phyloP scores from a whole-genome alignment of 2,329 filamentous ascomycete species.

The Cladophialophora psammophila region DNA sequence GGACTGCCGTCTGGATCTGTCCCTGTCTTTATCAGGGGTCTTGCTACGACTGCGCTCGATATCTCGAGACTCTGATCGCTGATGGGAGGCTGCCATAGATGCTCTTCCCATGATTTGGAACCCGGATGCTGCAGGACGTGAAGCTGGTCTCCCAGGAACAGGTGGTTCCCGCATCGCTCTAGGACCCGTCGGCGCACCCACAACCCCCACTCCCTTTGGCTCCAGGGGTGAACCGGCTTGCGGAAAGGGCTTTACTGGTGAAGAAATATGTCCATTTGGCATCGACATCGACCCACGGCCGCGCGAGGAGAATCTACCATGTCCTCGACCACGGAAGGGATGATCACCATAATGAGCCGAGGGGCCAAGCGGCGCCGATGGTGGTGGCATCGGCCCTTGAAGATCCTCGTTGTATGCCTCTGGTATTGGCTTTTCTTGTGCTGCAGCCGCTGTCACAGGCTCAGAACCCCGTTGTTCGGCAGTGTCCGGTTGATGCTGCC shows the following conservation, averaged over 20 bases:
- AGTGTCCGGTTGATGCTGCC: conserved; percentile 7
- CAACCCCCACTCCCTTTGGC: conserved; percentile 64
- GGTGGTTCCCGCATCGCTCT: conserved; percentile 77
- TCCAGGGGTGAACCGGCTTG: conserved; percentile 45
- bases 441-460: background rate
- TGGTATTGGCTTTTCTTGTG: conserved; percentile 36
- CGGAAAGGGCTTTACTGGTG: conserved; percentile 42
- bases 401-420: conserved; percentile 41
- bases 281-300: conserved; percentile 49
- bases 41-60: conserved; percentile 21
- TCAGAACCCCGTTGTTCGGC: conserved; percentile 10
- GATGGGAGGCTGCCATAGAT: conserved; percentile 28
- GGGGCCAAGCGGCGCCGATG: conserved; percentile 44
- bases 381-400: conserved; percentile 42
- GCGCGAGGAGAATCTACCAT: conserved; percentile 53
- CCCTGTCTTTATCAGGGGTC: conserved; percentile 47
- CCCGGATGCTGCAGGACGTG: conserved; percentile 34
- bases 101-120: conserved; percentile 42
- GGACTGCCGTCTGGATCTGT: conserved; percentile 30
- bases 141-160: conserved; percentile 30
- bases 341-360: conserved; percentile 41
- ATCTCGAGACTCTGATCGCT: conserved; percentile 35
- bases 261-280: conserved; percentile 41
- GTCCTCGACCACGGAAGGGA: conserved; percentile 43
- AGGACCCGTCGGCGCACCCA: conserved; percentile 84